Base-by-base conservation (phyloP, 345 rosid genomes). In the Physaria fendleri region DNA sequence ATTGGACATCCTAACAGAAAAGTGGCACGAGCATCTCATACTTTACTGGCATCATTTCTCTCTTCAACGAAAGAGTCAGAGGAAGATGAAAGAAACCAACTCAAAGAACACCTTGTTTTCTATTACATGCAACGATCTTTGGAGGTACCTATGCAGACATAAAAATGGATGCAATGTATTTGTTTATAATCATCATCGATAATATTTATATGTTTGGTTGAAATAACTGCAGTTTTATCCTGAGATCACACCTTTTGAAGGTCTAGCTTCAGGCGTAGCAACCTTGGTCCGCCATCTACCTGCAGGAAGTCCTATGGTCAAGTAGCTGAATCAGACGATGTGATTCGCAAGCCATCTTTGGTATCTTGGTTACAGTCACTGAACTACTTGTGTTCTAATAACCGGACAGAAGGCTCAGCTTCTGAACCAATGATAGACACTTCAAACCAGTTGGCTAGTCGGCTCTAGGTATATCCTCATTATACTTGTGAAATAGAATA, bases 321-420 rank as follows among this genome's bases (percentile, higher is more conserved):
- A 68, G 92, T 89, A 37, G 91, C 95, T 10, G 95, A 81, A 47
- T 89, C 97, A 13, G 99, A 93, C 59, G 97, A 93, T 78, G 97
- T 89, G 38, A 82, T 85, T 22, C 94, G 95, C 34, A 93, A 93
- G 57, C 88, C 95, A 16, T 39, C 85, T 42, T 75, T 89, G 56
- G 97, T 93, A 52, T 89, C 97, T 18, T 93, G 96, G 97, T 56
- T 89, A 74, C 95, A 87, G 71, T 89, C 96, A 21, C 67, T 89
- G 28, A 78, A 84, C 50, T 93, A 85, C 71, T 48, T 89, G 3
- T 89, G 82, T 69, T 79, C 79, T 62, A 79, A 74, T 60, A 69
- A 43, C 16, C 53, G 32, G 25, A 69, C 62, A 16, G 59, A 48
- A 56, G 65, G 4, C 59, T 68, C 53, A 14, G 46, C 58, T 30